Base-by-base conservation (phyloP, 768 basidiomycete genomes). In the Leccinum pellstonianum region DNA sequence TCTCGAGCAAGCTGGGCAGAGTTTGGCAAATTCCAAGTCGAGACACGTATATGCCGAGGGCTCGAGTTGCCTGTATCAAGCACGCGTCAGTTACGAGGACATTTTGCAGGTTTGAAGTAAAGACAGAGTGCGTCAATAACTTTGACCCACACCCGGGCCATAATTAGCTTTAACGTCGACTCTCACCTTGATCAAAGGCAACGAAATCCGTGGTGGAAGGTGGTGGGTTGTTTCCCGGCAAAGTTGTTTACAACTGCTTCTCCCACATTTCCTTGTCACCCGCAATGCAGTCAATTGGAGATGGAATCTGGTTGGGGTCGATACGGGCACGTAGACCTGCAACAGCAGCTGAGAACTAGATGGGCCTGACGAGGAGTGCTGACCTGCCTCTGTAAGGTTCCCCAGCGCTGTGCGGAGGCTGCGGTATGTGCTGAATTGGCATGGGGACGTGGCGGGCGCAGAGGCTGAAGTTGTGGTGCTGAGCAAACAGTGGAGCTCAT, bases 271-370 rank as follows among this genome's bases (percentile, higher is more conserved):
- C 81, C 62, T 90, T 86, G 80, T 98, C 95, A 5, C 80, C 74
- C 21, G 21, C 21, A 21, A 90, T 85, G 12, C 85, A 79, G 46
- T 90, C 86, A 15, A 92, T 86, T 23, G 93, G 89, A 3, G 94
- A 95, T n/a, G 97, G 97, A 29, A 98, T 87, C 69, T 96, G 94
- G 65, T 77, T 82, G 7, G 90, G 86, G 71, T 98, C 92, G 66
- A 99, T 93, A 58, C 87, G 85, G 50, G 88, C 81, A 43, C 91
- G 84, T 57, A 91, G 81, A 58, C 93, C 93, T 90, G 65, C 9
- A 54, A 64, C 15, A 27, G 47, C 43, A 27, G 31, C 35, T 64
- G 54, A 68, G 48, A 41, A 59, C 23, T 8, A 25, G 17, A 21
- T 48, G 33, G 33, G 27, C 33, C 31, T 8, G 43, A 47, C 35